Evolutionary conservation across 768 basidiomycete genomes (phyloP).

Genomic region (Podaxis mareebaensis): DNA sequence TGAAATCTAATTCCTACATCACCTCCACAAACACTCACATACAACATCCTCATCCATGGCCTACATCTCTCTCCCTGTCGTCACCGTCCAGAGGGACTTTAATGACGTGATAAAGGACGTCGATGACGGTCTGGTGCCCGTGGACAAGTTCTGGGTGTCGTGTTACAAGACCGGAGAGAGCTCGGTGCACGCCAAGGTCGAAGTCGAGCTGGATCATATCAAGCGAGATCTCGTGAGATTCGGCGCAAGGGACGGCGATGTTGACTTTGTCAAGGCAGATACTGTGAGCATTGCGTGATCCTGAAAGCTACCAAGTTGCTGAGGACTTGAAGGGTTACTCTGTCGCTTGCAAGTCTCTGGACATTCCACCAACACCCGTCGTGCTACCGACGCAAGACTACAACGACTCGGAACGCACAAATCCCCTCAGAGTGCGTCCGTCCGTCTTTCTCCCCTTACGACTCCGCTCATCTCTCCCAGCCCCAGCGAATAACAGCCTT

Average conservation of each 20-base stretch:
- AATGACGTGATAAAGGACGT: conserved; percentile 64
- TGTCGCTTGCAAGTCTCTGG: conserved; percentile 46
- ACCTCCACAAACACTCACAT: neutral
- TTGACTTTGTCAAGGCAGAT: conserved; percentile 34
- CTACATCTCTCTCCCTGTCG: conserved; percentile 43
- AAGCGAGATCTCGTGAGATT: conserved; percentile 51
- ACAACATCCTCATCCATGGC: conserved; percentile 5
- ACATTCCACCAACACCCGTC: conserved; percentile 33
- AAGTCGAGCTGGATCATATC: conserved; percentile 51
- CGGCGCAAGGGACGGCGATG: conserved; percentile 46
- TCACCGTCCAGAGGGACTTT: conserved; percentile 63
- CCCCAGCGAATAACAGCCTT: conserved; percentile 64
- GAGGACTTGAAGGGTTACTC: conserved; percentile 33
- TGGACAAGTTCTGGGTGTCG: conserved; percentile 71
- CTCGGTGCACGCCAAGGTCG: conserved; percentile 67
- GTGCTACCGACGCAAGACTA: conserved; percentile 40
- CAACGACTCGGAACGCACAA: conserved; percentile 43
- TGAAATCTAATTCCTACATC: neutral
- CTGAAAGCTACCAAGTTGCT: neutral
- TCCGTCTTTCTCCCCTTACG: neutral
- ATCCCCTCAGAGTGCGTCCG: conserved; percentile 38
- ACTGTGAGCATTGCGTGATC: conserved; percentile 35
- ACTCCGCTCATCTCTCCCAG: conserved; percentile 25
- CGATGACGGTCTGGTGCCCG: conserved; percentile 50
- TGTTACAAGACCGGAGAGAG: conserved; percentile 56